A percentile compares a stretch with the other conserved stretches of the same genome.
These are phyloP conservation scores for Venturia pyrina DNA, from an alignment of 2,329 filamentous ascomycete species.

Conservation along the genomic window DNA sequence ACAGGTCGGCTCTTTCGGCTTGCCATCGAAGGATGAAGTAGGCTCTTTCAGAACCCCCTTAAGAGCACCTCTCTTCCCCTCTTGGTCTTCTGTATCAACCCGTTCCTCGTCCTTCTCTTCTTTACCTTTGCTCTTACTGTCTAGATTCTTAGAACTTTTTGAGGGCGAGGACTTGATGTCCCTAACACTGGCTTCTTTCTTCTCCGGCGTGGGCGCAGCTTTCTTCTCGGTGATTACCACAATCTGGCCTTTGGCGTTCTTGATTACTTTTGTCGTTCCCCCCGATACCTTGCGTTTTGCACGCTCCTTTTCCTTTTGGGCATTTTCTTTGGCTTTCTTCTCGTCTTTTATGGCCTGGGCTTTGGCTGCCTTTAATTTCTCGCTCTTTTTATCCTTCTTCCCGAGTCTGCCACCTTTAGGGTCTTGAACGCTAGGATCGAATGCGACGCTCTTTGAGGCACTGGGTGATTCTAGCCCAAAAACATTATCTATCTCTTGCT, in stretches of 20 bases:
- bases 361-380: slow-evolving; percentile 8
- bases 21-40: background rate
- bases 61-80: background rate
- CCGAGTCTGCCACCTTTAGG: slow-evolving; percentile 11
- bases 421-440: slow-evolving; percentile 12
- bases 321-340: slow-evolving; percentile 10
- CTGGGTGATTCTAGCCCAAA: background rate
- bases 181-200: slow-evolving; percentile 2
- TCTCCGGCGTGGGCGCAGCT: background rate
- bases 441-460: slow-evolving; percentile 7
- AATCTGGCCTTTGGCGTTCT: slow-evolving; percentile 11
- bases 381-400: slow-evolving; percentile 11
- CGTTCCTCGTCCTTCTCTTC: background rate
- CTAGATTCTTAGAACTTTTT: slow-evolving; percentile 5
- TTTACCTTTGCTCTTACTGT: background rate
- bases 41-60: slow-evolving; percentile 9
- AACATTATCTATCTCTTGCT: background rate
- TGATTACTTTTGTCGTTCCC: background rate
- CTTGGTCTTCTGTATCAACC: background rate
- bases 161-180: slow-evolving; percentile 3
- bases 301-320: slow-evolving; percentile 10
- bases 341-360: background rate
- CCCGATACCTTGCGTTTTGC: slow-evolving; percentile 3
- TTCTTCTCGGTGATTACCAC: slow-evolving; percentile 10
- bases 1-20: background rate